Evolutionary conservation across 768 basidiomycete species (phyloP).

Genomic region (Hydnomerulius pinastri): DNA sequence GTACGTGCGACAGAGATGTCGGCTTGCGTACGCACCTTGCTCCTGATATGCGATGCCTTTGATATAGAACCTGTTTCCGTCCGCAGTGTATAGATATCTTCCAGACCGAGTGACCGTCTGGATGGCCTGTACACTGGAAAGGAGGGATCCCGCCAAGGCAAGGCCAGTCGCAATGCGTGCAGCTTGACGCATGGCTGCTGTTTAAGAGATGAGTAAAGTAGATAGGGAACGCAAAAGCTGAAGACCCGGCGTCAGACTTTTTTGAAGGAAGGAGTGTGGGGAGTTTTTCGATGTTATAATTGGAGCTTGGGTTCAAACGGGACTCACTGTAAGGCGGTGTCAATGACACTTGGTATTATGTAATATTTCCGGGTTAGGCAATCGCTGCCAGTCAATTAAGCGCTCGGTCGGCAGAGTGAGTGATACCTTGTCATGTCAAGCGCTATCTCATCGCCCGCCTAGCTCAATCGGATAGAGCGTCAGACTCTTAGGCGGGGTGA

Average conservation of each 20-base stretch:
- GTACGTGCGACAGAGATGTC: background rate
- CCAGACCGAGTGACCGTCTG: slow-evolving; percentile 68
- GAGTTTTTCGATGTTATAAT: background rate
- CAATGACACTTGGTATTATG: no score
- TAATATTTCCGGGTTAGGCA: background rate
- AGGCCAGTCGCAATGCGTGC: slow-evolving; percentile 27
- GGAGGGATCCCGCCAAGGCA: slow-evolving; percentile 41
- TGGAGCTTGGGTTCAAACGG: background rate
- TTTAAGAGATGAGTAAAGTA: slow-evolving; percentile 8
- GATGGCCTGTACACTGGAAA: slow-evolving; percentile 63
- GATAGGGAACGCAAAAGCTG: background rate
- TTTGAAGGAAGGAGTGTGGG: slow-evolving; percentile 3
- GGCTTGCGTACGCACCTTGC: slow-evolving; percentile 54
- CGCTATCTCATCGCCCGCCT: slow-evolving; percentile 38
- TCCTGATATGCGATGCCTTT: slow-evolving; percentile 86
- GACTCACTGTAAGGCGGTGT: no score
- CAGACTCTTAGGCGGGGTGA: slow-evolving; percentile 47
- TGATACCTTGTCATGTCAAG: background rate
- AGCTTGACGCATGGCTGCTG: slow-evolving; percentile 25
- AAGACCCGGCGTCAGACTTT: background rate
- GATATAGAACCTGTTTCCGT: slow-evolving; percentile 83
- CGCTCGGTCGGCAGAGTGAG: background rate
- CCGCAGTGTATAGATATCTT: slow-evolving; percentile 77
- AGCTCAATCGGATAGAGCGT: slow-evolving; percentile 56
- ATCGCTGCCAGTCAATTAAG: background rate